Base-by-base conservation (phyloP, 2,329 filamentous ascomycete species). In the Colletotrichum sp. region DNA sequence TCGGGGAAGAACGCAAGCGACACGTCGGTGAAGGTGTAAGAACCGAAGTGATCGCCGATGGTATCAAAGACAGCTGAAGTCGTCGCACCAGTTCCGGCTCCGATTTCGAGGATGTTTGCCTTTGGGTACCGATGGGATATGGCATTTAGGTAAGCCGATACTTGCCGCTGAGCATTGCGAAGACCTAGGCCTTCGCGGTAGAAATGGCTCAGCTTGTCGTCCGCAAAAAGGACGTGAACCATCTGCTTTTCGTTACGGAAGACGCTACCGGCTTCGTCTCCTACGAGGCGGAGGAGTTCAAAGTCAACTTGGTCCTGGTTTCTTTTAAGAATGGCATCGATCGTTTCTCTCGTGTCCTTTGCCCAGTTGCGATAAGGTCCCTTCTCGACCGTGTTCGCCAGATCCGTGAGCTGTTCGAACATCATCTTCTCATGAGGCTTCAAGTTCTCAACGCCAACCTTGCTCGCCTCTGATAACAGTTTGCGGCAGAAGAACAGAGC, bases 101-200 rank as follows among this genome's bases (percentile, higher is more conserved):
- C 84, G 15, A 86, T 79, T 71, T 86, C 85, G 8, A 86, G 81
- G n/a, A 86, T 81, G 5, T 79, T 78, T 60, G 85, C 78, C 9
- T 78, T 78, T 6, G 84, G 82, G 44, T 82, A 81, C 65, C 82
- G 81, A 72, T 84, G 80, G 7, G 77, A 78, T 18, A 79, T 57
- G 6, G 79, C 70, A 9, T 79, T 70, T 4, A 79, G 24, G 60
- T 82, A 82, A 2, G 69, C 59, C 8, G 69, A 34, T 5, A 65
- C 21, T 6, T 71, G 69, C 5, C 69, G 28, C 3, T 71, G 59
- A 7, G 59, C 28, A 12, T 71, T 71, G 15, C 60, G 59, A 1
- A 65, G 36, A 7, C 69, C 69, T 1, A 71, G 60, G 9, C 69
- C 69, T 10, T 71, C 36, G 5, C 69, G 60, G 69, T 71, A 71